These are phyloP conservation scores for Podosphaera aphanis DNA, from an alignment of 2,329 filamentous ascomycete genomes.

Conservation along the genomic window DNA sequence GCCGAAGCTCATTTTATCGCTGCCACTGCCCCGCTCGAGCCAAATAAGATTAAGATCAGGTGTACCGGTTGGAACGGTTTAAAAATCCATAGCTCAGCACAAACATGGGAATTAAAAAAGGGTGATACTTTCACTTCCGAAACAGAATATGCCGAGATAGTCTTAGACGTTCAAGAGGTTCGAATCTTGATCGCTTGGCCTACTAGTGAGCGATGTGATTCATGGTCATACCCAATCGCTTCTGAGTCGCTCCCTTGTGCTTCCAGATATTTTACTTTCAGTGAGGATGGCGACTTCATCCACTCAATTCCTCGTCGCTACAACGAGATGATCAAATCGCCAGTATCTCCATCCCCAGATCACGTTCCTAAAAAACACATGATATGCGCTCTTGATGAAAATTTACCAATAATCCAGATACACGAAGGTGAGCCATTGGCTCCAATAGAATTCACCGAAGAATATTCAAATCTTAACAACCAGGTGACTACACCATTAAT, in stretches of 20 bases:
- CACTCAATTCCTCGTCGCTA: conserved; percentile 37
- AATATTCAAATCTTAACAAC: conserved; percentile 5
- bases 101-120: conserved; percentile 66
- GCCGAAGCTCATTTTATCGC: conserved; percentile 69
- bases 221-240: conserved; percentile 26
- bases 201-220: conserved; percentile 26
- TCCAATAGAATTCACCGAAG: conserved; percentile 18
- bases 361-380: not conserved
- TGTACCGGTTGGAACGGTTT: conserved; percentile 93
- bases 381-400: conserved; percentile 7
- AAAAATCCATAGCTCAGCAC: conserved; percentile 75
- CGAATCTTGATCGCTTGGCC: conserved; percentile 84
- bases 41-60: conserved; percentile 63
- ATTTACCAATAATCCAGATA: conserved; percentile 32
- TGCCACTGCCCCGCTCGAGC: conserved; percentile 39
- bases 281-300: conserved; percentile 15
- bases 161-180: conserved; percentile 84
- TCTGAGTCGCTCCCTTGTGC: conserved; percentile 24
- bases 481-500: conserved; percentile 11
- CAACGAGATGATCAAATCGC: conserved; percentile 39
- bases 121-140: conserved; percentile 78
- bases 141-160: conserved; percentile 69
- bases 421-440: conserved; percentile 45
- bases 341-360: conserved; percentile 45
- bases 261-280: no score